Conservation (phyloP, 805 yeast genomes). For the Saccharomycopsis fibuligera region DNA sequence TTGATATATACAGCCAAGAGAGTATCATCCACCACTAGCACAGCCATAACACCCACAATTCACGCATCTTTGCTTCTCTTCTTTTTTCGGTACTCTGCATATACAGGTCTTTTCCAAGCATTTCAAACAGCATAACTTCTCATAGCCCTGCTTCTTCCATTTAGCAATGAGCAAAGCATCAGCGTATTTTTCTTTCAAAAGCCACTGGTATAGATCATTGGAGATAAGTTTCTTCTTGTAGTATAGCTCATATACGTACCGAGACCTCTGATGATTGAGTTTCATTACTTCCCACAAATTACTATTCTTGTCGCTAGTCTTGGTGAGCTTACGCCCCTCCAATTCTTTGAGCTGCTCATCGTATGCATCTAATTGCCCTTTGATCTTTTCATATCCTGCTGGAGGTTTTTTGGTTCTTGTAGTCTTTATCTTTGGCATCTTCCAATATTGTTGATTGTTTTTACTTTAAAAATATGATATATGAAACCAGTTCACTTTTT, state of each 20-base stretch:
- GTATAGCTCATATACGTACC: conserved; percentile 69
- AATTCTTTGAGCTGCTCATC: conserved; percentile 50
- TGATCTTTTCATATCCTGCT: conserved; percentile 62
- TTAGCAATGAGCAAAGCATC: conserved; percentile 73
- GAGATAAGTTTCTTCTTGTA: conserved; percentile 66
- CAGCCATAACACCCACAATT: conserved; percentile 22
- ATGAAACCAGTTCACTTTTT: no score
- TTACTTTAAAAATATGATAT: no score
- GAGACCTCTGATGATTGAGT: conserved; percentile 66
- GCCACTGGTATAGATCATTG: conserved; percentile 64
- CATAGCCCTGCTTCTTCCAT: conserved; percentile 84
- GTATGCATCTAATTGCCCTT: conserved; percentile 58
- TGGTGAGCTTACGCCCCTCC: conserved; percentile 34
- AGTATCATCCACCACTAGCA: not conserved
- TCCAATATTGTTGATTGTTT: no score
- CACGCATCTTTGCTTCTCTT: conserved; percentile 10
- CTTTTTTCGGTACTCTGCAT: conserved; percentile 69
- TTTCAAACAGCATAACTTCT: conserved; percentile 72
- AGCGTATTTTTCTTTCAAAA: conserved; percentile 57
- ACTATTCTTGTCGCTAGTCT: conserved; percentile 46
- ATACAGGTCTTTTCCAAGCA: conserved; percentile 78
- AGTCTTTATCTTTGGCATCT: conserved; percentile 43
- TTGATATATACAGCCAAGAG: no score
- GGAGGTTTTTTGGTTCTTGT: conserved; percentile 54
- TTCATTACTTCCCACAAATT: conserved; percentile 64